Conservation (phyloP, 1,284 basidiomycete species). For the Golubevia sp. region DNA sequence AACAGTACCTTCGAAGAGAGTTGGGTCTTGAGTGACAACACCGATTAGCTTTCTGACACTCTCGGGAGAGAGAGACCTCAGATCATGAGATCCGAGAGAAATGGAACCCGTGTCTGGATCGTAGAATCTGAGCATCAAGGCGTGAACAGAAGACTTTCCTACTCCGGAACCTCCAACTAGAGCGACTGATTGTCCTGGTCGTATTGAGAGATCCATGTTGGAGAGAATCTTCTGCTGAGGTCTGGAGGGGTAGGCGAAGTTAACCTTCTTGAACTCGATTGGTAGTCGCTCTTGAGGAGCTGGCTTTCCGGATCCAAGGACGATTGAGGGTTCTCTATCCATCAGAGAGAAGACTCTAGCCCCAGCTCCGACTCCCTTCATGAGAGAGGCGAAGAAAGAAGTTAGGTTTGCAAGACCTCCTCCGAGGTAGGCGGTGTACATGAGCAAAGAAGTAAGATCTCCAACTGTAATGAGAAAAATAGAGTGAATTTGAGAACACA, state of each 20-base stretch:
- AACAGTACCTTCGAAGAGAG: conserved; percentile 74
- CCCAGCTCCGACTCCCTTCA: conserved; percentile 58
- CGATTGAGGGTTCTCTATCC: conserved; percentile 46
- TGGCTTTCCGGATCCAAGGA: conserved; percentile 30
- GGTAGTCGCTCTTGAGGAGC: conserved; percentile 5
- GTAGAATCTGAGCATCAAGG: conserved; percentile 56
- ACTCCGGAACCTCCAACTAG: conserved; percentile 53
- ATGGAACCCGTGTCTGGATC: conserved; percentile 23
- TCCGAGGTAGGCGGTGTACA: conserved; percentile 60
- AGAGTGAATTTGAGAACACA: background rate
- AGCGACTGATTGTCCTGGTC: conserved; percentile 51
- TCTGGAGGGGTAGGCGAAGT: conserved; percentile 53
- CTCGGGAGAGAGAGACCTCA: background rate
- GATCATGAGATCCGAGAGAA: background rate
- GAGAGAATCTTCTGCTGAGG: conserved; percentile 42
- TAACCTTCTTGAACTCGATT: conserved; percentile 47
- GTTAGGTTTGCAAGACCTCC: conserved; percentile 57
- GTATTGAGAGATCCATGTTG: conserved; percentile 47
- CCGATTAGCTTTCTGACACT: conserved; percentile 41
- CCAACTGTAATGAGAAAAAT: background rate
- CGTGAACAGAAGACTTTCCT: conserved; percentile 56
- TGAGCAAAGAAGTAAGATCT: conserved; percentile 38
- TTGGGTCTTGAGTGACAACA: conserved; percentile 56
- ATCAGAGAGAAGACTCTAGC: conserved; percentile 57
- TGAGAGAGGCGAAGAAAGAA: conserved; percentile 53